phyloP scores from a whole-genome alignment of 2,329 filamentous ascomycete genomes.

The Aureobasidium sp. region DNA sequence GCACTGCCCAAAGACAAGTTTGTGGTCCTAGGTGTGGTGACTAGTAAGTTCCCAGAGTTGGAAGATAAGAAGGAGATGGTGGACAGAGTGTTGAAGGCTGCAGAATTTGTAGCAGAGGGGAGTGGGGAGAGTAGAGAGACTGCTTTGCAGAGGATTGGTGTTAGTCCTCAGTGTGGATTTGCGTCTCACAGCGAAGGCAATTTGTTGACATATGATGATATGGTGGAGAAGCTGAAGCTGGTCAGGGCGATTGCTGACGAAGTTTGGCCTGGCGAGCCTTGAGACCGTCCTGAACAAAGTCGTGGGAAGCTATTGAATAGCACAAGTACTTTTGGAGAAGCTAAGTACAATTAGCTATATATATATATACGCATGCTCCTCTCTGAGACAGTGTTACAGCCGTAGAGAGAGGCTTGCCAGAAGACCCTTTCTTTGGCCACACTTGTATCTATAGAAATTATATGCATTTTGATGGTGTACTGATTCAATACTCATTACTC shows the following conservation, averaged over 20 bases:
- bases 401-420: too few relatives aligned
- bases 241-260: constrained; percentile 78
- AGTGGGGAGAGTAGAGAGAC: constrained; percentile 66
- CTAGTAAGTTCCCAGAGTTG: constrained; percentile 51
- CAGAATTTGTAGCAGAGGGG: constrained; percentile 75
- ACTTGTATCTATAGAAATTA: too few relatives aligned
- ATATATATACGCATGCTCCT: too few relatives aligned
- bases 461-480: too few relatives aligned
- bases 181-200: constrained; percentile 81
- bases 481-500: too few relatives aligned
- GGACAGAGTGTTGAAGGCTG: constrained; percentile 53
- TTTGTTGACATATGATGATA: constrained; percentile 69
- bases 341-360: too few relatives aligned
- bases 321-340: too few relatives aligned
- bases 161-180: constrained; percentile 68
- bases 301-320: too few relatives aligned
- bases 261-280: constrained; percentile 70
- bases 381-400: too few relatives aligned
- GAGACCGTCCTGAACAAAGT: neutral
- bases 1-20: constrained; percentile 52
- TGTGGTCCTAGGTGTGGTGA: constrained; percentile 52
- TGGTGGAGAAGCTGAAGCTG: constrained; percentile 77
- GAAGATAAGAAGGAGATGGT: constrained; percentile 54
- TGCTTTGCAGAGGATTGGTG: constrained; percentile 71
- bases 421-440: too few relatives aligned